These are phyloP conservation scores for Solanum pimpinellifolium DNA, from an alignment of 257 asterid genomes.

Conservation along the genomic window DNA sequence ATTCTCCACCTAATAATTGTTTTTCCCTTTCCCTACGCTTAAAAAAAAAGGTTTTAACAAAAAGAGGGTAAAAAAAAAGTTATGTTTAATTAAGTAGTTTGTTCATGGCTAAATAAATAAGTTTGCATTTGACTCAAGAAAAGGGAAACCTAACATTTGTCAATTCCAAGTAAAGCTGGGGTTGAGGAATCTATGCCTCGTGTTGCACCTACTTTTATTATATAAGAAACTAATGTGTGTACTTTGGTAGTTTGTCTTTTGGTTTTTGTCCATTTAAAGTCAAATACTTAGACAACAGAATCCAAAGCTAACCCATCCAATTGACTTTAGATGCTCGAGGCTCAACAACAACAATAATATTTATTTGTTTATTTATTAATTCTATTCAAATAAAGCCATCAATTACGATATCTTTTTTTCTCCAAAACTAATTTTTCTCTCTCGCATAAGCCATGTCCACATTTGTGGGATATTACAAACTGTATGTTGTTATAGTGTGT, in stretches of 20 bases:
- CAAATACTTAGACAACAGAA: constrained; percentile 1
- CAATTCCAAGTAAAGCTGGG: constrained; percentile 1
- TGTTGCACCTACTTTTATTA: neutral
- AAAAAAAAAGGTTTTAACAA: too few species aligned
- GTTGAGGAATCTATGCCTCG: constrained; percentile 14
- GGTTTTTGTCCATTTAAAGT: neutral
- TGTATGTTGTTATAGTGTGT: neutral
- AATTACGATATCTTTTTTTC: neutral
- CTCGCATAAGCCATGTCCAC: neutral
- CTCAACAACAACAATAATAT: neutral
- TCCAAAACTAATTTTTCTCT: neutral
- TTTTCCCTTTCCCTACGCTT: too few species aligned
- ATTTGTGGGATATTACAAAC: neutral
- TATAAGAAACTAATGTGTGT: neutral
- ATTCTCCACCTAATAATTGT: too few species aligned
- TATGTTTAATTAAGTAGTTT: neutral
- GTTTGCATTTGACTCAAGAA: neutral
- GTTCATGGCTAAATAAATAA: neutral
- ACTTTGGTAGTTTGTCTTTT: neutral
- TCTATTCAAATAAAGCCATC: constrained; percentile 2
- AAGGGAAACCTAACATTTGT: neutral
- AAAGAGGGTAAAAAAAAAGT: neutral
- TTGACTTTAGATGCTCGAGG: constrained; percentile 14
- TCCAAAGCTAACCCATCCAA: constrained; percentile 7
- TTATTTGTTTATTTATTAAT: neutral